Percentiles rank a stretch among this genome's conserved stretches.
phyloP scores from a whole-genome alignment of 2,329 filamentous ascomycete species.

The Lecanicillium sp. region DNA sequence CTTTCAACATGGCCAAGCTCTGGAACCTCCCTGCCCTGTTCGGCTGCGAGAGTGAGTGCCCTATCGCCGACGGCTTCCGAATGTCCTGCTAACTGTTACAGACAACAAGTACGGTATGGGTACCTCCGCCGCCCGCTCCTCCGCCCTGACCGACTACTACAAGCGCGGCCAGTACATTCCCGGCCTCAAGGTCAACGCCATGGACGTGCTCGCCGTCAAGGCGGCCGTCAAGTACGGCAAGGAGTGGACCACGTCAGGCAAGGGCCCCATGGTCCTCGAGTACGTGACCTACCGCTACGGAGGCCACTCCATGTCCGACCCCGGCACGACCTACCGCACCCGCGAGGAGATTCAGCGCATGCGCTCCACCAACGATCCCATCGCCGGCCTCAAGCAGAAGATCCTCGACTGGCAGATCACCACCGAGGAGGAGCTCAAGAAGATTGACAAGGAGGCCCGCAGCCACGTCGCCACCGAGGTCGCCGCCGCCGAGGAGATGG shows the following conservation, averaged over 20 bases:
- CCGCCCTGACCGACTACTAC: constrained; percentile 98
- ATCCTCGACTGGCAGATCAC: constrained; percentile 91
- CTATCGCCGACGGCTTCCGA: constrained; percentile 7
- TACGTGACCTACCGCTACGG: constrained; percentile 99
- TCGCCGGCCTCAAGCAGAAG: constrained; percentile 96
- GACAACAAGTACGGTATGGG: constrained; percentile 99
- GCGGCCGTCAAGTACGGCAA: constrained; percentile 92
- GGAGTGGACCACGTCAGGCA: constrained; percentile 73
- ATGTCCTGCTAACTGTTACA: constrained; percentile 30
- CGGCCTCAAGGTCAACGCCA: constrained; percentile 98
- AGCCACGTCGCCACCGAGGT: constrained; percentile 84
- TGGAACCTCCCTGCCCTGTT: constrained; percentile 96
- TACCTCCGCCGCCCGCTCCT: constrained; percentile 88
- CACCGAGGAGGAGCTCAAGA: constrained; percentile 92
- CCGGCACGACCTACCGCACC: constrained; percentile 97
- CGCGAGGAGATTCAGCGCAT: constrained; percentile 99
- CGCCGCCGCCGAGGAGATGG: constrained; percentile 82
- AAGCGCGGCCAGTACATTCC: constrained; percentile 99
- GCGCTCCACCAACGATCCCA: constrained; percentile 97
- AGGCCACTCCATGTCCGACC: constrained; percentile 99
- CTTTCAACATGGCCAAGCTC: constrained; percentile 99
- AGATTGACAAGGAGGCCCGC: constrained; percentile 89
- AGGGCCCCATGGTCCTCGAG: constrained; percentile 93
- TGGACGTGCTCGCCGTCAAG: constrained; percentile 98
- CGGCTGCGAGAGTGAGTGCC: constrained; percentile 86